Base-by-base conservation (phyloP, 495 filamentous ascomycete genomes). In the Penicillium chermesinum region DNA sequence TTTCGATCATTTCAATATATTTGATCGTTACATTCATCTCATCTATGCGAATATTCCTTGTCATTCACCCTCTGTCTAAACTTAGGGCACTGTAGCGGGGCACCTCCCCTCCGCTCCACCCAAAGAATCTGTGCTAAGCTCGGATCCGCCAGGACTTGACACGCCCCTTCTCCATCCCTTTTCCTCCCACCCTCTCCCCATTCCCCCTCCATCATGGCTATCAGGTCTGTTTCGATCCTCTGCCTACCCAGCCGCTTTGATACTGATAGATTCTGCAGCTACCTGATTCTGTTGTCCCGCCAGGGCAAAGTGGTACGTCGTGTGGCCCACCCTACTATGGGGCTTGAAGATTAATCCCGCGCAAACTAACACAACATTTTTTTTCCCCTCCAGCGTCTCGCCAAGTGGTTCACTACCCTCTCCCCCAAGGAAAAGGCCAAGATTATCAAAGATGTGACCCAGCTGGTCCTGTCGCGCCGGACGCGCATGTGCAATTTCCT, bases 401-500 rank as follows among this genome's bases (percentile, higher is more conserved):
- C 93, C 52, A 99, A 99, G 76, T 99, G 93, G 94, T 99, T 97
- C 76, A 96, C 91, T 36, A 99, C 93, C 33, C 79, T 97, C 55
- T 95, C 91, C 27, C 93, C 93, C 45, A 96, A 87, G 75, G 93
- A 99, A 66, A 99, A 96, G 74, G 90, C 91, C 66, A 99, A 99
- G 78, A 96, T 97, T 63, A 86, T 99, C 79, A 96, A 97, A 71
- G 94, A 99, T 80, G 93, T 97, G 65, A 91, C 93, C 53, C 93
- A 97, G 69, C 86, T 99, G 10, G 94, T 99, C 49, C 83, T 99
- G 44, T 91, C 94, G 34, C 80, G 93, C 54, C 77, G 93, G 59
- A 96, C 93, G 41, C 87, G 91, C 54, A 99, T 99, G 93, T 99
- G 93, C 79, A 99, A 99, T 70, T 99, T 99, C 69, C 83, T 99